Evolutionary conservation across 208 protist species (phyloP), one percentile per base, ranked within the genome.

Genomic region (Jaenimonas drosophilae): DNA sequence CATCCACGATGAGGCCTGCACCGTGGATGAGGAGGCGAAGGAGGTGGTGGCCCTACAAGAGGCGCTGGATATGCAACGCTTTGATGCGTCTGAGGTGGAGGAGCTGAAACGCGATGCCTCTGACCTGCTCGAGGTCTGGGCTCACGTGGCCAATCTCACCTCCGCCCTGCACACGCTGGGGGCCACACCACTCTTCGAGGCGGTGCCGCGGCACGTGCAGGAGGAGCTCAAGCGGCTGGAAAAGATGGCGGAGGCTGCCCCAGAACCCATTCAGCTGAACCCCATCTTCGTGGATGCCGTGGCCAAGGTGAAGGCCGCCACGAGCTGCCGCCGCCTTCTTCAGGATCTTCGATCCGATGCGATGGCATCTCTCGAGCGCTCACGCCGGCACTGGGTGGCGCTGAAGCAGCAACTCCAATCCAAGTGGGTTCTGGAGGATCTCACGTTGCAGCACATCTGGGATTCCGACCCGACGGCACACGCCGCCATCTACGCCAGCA

Each of bases 271-370:
- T n/a, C 64, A 66, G 3, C 43, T 51, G 4, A 93, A 88, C 60
- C 62, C 47, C 11, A 45, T 77, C 23, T 72, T 74, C 42, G 48
- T 42, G 19, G 65, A 91, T 31, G 56, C 92, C 17, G 17, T 60
- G 36, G 16, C 49, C 25, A 50, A 52, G 37, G 43, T 92, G 43
- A 48, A 76, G 31, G 40, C 45, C 3, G 58, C 76, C 23, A 29
- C 88, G 4, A 50, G 74, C 19, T 76, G 60, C 64, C 68, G 85
- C 36, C 66, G 68, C 14, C 54, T 96, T 30, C 81, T 97, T 46
- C 65, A 78, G 27, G 95, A 97, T 54, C 76, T 99, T 24, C 81
- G 92, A 49, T 82, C 70, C 33, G 96, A 98, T 34, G 85, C 87
- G 1, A 89, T 99, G 60, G 77, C 71, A 23, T 81, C 86, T 25